Evolutionary conservation across 1,284 basidiomycete genomes (phyloP).

Genomic region (Inonotus obliquus): DNA sequence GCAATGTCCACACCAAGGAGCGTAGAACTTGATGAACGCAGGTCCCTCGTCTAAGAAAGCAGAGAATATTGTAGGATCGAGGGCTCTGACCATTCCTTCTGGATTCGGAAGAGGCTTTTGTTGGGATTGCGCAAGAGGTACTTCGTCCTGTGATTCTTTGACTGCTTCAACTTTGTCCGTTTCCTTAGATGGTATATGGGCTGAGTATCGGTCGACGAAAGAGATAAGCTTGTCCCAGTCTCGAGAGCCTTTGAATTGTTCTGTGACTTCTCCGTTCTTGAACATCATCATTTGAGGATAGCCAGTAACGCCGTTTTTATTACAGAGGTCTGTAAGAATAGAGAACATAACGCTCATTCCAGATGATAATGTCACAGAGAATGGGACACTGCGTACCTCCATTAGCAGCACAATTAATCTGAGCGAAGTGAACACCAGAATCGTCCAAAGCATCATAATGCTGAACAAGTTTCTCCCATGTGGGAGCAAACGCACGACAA

Average conservation of each 20-base stretch:
- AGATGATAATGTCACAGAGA: not conserved
- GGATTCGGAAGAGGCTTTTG: conserved; percentile 41
- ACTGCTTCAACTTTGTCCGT: conserved; percentile 17
- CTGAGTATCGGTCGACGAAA: conserved; percentile 36
- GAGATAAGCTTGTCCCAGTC: conserved; percentile 44
- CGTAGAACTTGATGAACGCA: conserved; percentile 85
- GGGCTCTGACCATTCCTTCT: conserved; percentile 54
- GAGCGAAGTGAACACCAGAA: conserved; percentile 70
- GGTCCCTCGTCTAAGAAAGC: conserved; percentile 52
- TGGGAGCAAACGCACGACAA: conserved; percentile 74
- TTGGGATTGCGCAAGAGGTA: conserved; percentile 11
- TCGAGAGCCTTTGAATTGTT: conserved; percentile 53
- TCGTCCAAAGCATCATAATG: conserved; percentile 50
- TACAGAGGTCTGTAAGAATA: conserved; percentile 77
- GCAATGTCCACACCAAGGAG: conserved; percentile 92
- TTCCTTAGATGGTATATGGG: conserved; percentile 16
- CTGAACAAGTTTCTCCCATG: conserved; percentile 71
- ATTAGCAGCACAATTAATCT: conserved; percentile 81
- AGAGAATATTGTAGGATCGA: conserved; percentile 51
- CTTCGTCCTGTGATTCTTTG: conserved; percentile 11
- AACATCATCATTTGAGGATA: conserved; percentile 84
- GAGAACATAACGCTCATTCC: not conserved
- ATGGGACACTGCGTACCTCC: conserved; percentile 57
- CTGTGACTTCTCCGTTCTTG: conserved; percentile 57
- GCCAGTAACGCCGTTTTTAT: conserved; percentile 58